Evolutionary conservation across 805 yeast genomes (phyloP), one percentile per base, ranked within the genome.

Genomic region (Wickerhamomyces xylosicus): DNA sequence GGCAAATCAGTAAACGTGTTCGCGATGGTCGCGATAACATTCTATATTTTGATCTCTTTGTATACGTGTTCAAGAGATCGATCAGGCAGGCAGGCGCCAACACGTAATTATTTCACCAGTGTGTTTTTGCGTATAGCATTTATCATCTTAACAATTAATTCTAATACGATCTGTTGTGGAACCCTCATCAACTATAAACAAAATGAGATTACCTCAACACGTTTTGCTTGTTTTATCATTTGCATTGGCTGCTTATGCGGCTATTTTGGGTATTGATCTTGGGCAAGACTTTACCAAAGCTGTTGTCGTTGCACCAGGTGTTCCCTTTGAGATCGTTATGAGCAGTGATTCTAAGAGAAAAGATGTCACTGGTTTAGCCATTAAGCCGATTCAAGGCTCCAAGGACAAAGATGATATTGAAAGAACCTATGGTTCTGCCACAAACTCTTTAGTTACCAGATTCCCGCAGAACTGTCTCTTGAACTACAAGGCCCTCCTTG

Each of bases 311-410:
- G 95, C 96, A 0, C 97, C 97, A 0, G 85, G 87, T 11, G 77
- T 86, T 17, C 82, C 87, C 14, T 79, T 89, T 54, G 97, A 92
- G 53, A 72, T 92, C 32, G 80, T 92, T 13, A 64, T 92, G 44
- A 85, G 97, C 4, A 80, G 85, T 19, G 97, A 92, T 52, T 81
- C 95, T 3, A 85, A 87, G 60, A 71, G 98, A 41, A 92, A 92
- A 57, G 97, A 90, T 51, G 66, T 79, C 4, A 72, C 89, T 4
- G 96, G 94, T 1, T 49, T 92, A 11, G 79, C 84, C 1, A 66
- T 89, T 43, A 72, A 77, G 37, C 57, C 64, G 1, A 49, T 63
- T 22, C 39, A 62, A 47, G 25, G 25, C 25, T 8, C n/a, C 6
- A 6, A 6, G 16, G 49, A 61, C 5, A 62, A 64, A 5, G 64